Conservation (phyloP, 768 basidiomycete genomes). For the Cytidiella melzeri region DNA sequence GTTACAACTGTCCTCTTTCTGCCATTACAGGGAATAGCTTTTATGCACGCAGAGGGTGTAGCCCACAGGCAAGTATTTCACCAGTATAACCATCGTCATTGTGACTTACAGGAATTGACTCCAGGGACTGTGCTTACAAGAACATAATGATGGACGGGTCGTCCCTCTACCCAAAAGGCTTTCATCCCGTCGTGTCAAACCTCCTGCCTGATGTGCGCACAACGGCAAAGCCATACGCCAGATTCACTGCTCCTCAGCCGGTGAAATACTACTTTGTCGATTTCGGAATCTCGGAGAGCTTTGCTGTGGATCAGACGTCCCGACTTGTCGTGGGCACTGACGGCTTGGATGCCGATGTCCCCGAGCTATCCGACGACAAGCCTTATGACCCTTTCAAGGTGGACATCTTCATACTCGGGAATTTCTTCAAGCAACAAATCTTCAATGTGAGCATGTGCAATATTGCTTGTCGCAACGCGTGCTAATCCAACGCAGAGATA, state of each 20-base stretch:
- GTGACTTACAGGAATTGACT: no score
- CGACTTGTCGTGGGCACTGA: no score
- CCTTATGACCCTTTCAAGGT: constrained; percentile 27
- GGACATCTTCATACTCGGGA: constrained; percentile 25
- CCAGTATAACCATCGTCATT: no score
- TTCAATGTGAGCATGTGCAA: constrained; percentile 1
- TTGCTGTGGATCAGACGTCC: no score
- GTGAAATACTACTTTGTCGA: constrained; percentile 13
- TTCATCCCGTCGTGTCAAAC: constrained; percentile 10
- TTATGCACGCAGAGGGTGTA: constrained; percentile 16
- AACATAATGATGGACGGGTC: constrained; percentile 13
- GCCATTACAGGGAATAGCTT: constrained; percentile 13
- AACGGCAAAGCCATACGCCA: no score
- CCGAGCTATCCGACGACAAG: constrained; percentile 17
- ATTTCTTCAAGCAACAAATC: constrained; percentile 15
- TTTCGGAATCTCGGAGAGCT: constrained; percentile 11
- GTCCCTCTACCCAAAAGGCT: constrained; percentile 5
- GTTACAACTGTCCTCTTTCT: not conserved
- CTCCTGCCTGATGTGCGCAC: no score
- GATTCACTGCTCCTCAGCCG: no score
- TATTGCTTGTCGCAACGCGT: no score
- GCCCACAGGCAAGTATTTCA: constrained; percentile 21
- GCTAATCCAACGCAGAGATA: not conserved
- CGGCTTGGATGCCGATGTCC: constrained; percentile 17
- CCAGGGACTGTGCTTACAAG: constrained; percentile 1